phyloP scores from a whole-genome alignment of 176 grass and related monocot species.

The Hordeum vulgare region MorexV3_pseudomolecules_assembly NC_058518.1:490113289-490113788 shows the following conservation, averaged over 20 bases:
- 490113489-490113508: background rate
- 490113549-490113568: background rate
- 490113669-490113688: constrained; percentile 20
- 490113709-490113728: background rate
- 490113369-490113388: background rate
- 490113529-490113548: background rate
- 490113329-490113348: too few species aligned
- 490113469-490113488: constrained; percentile 28
- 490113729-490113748: background rate
- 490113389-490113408: too few species aligned
- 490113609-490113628: background rate
- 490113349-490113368: constrained; percentile 45
- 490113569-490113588: constrained; percentile 45
- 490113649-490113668: background rate
- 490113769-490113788: too few species aligned
- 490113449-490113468: background rate
- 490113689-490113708: constrained; percentile 68
- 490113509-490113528: background rate
- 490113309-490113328: too few species aligned
- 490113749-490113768: too few species aligned
- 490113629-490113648: background rate
- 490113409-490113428: background rate
- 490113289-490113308: background rate
- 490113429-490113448: constrained; percentile 28
- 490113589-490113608: constrained; percentile 40